A percentile compares a stretch with the other conserved stretches of the same genome.
These are phyloP conservation scores for Cyberlindnera bimundalis DNA, from an alignment of 805 yeast species.

Conservation along the genomic window DNA sequence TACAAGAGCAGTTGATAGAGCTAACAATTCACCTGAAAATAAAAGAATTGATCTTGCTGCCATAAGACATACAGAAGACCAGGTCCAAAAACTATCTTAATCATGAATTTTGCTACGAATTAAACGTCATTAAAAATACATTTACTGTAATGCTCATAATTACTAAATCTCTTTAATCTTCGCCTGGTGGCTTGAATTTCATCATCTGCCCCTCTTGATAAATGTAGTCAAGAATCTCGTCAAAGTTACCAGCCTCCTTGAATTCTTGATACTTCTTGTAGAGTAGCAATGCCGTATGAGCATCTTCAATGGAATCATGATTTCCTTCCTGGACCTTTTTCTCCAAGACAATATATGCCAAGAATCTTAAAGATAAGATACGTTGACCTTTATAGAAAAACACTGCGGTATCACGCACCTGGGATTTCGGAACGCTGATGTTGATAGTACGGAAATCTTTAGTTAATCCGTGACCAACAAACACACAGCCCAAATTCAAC, in stretches of 20 bases:
- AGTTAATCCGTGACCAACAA: slow-evolving; percentile 90
- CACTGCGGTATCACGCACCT: slow-evolving; percentile 86
- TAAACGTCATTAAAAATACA: too few species aligned
- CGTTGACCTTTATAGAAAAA: slow-evolving; percentile 76
- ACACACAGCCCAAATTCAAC: slow-evolving; percentile 82
- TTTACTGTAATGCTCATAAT: too few species aligned
- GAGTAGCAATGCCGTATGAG: slow-evolving; percentile 74
- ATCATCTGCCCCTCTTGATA: slow-evolving; percentile 58
- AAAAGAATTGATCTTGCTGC: slow-evolving; percentile 27
- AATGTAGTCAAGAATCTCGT: slow-evolving; percentile 56
- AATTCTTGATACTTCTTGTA: slow-evolving; percentile 72
- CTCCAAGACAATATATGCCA: slow-evolving; percentile 74
- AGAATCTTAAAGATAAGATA: slow-evolving; percentile 76
- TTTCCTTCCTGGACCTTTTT: slow-evolving; percentile 85
- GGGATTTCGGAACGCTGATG: slow-evolving; percentile 77
- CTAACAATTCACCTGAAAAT: slow-evolving; percentile 22
- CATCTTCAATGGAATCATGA: slow-evolving; percentile 97
- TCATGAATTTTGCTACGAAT: too few species aligned
- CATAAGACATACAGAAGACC: slow-evolving; percentile 22
- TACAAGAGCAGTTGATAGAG: slow-evolving; percentile 40
- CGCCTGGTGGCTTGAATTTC: slow-evolving; percentile 29
- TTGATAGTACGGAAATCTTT: slow-evolving; percentile 94
- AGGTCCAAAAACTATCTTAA: slow-evolving; percentile 22
- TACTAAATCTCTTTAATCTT: slow-evolving; percentile 7
- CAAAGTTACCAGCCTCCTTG: slow-evolving; percentile 54